Percentiles rank a stretch among this genome's conserved stretches.
Conservation (phyloP, 2,329 filamentous ascomycete species). For the Aspergillus piperis region DNA sequence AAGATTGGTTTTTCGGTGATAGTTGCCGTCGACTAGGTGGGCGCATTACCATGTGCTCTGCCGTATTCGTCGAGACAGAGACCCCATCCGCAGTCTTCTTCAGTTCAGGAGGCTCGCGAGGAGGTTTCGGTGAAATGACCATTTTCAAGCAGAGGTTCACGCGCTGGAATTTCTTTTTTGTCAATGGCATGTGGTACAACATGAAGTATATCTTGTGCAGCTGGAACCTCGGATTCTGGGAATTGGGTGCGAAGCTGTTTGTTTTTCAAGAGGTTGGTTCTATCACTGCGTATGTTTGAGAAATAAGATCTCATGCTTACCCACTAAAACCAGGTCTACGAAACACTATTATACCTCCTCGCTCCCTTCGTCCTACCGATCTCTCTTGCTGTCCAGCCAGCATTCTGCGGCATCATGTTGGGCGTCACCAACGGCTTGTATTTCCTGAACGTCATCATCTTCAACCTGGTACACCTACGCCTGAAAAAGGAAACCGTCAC, state of each 20-base stretch:
- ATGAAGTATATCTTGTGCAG: constrained; percentile 48
- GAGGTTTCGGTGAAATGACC: constrained; percentile 56
- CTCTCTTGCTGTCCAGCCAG: constrained; percentile 46
- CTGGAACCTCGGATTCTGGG: constrained; percentile 54
- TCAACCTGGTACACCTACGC: constrained; percentile 53
- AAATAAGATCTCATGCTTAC: constrained; percentile 20
- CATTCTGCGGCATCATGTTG: constrained; percentile 44
- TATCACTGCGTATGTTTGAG: too few relatives aligned
- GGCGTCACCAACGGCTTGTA: constrained; percentile 46
- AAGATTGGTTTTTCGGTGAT: constrained; percentile 58
- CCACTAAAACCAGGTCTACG: constrained; percentile 38
- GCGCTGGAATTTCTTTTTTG: constrained; percentile 57
- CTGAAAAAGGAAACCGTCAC: constrained; percentile 47
- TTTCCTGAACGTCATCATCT: constrained; percentile 47
- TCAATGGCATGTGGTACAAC: constrained; percentile 53
- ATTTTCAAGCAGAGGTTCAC: constrained; percentile 55
- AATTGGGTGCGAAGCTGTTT: constrained; percentile 53
- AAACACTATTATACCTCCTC: constrained; percentile 50
- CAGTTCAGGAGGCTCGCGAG: constrained; percentile 39
- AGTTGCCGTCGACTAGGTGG: constrained; percentile 48
- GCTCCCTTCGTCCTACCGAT: constrained; percentile 51
- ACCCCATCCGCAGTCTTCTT: constrained; percentile 48
- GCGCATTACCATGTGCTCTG: constrained; percentile 52
- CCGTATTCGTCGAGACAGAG: constrained; percentile 55
- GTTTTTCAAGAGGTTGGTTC: constrained; percentile 49